These are phyloP conservation scores for Solanum pinnatisectum DNA, from an alignment of 257 asterid species.

Conservation along the genomic window DNA sequence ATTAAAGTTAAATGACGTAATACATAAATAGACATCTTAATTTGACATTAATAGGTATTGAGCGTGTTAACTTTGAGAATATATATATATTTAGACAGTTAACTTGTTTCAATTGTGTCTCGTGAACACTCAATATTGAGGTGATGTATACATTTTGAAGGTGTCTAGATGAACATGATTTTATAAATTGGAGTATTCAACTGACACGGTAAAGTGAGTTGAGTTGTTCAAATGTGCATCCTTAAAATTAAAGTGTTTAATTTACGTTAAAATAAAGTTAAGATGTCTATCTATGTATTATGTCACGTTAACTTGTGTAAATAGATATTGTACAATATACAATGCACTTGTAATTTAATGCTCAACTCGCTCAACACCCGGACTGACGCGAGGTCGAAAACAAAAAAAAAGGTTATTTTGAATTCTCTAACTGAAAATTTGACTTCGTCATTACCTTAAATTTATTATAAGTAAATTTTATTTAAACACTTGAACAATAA, in stretches of 20 bases:
- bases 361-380: background rate
- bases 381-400: background rate
- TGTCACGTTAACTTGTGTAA: background rate
- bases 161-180: background rate
- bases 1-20: background rate
- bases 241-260: too few species aligned
- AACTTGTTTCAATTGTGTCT: background rate
- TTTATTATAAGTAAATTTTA: too few species aligned
- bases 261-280: too few species aligned
- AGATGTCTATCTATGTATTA: too few species aligned
- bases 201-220: background rate
- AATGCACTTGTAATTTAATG: background rate
- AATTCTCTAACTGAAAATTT: too few species aligned
- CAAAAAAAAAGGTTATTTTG: too few species aligned
- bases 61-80: background rate
- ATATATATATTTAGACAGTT: background rate
- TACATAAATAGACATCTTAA: background rate
- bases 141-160: background rate
- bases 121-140: background rate
- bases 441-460: background rate
- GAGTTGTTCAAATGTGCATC: background rate
- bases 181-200: too few species aligned
- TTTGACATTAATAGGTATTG: background rate
- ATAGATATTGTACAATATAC: background rate
- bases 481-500: background rate